Conservation (phyloP, 768 basidiomycete species). For the Mycena haematopus region DNA sequence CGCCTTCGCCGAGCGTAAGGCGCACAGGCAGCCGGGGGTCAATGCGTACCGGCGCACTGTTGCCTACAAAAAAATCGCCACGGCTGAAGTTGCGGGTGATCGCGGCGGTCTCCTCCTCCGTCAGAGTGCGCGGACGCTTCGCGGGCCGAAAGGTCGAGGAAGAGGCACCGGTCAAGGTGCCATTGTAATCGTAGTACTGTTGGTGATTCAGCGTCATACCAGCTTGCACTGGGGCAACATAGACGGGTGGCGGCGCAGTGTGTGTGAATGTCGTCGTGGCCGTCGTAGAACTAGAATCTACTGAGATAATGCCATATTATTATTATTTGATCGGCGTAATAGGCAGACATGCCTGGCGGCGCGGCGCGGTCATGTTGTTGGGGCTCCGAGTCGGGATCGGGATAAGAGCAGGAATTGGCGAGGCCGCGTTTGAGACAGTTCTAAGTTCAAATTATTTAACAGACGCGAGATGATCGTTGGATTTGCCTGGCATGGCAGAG, state of each 20-base stretch:
- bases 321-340: constrained; percentile 12
- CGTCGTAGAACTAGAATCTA: constrained; percentile 1
- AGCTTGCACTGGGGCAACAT: constrained; percentile 40
- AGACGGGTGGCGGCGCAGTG: constrained; percentile 51
- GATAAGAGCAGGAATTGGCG: constrained; percentile 73
- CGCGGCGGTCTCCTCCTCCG: constrained; percentile 83
- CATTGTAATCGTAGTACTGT: constrained; percentile 82
- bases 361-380: constrained; percentile 40
- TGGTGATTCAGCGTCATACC: constrained; percentile 42
- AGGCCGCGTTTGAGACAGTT: constrained; percentile 85
- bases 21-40: constrained; percentile 82
- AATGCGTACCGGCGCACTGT: constrained; percentile 81
- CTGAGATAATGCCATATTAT: constrained; percentile 1
- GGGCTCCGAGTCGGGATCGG: constrained; percentile 71
- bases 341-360: constrained; percentile 38
- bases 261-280: constrained; percentile 44
- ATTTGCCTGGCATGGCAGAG: constrained; percentile 78
- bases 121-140: constrained; percentile 80
- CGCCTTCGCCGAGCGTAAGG: constrained; percentile 81
- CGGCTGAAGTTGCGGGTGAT: constrained; percentile 84
- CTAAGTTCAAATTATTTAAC: constrained; percentile 42
- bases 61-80: constrained; percentile 84
- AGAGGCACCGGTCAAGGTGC: constrained; percentile 69
- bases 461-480: background rate
- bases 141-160: constrained; percentile 80